Evolutionary conservation across 805 yeast genomes (phyloP).

Genomic region (Ogataea trehaloabstinens): DNA sequence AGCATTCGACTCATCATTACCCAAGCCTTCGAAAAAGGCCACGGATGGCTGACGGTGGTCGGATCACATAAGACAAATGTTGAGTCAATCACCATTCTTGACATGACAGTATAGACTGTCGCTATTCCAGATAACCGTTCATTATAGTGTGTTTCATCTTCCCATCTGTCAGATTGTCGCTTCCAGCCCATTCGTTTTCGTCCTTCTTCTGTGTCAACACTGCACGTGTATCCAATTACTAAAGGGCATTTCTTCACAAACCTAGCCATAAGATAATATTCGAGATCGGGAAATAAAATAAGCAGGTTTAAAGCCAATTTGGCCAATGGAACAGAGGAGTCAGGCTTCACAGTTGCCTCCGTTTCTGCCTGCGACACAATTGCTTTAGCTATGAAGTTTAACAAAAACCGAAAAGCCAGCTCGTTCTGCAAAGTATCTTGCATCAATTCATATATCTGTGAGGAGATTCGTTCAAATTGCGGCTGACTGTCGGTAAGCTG

Average conservation of each 20-base stretch:
- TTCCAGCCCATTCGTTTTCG: constrained; percentile 87
- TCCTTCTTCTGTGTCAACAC: constrained; percentile 79
- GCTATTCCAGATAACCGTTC: constrained; percentile 87
- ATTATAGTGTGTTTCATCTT: constrained; percentile 64
- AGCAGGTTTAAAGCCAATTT: constrained; percentile 57
- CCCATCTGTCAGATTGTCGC: constrained; percentile 51
- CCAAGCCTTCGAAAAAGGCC: constrained; percentile 66
- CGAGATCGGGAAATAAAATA: constrained; percentile 45
- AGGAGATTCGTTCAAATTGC: constrained; percentile 54
- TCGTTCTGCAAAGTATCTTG: constrained; percentile 44
- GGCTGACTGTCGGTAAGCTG: constrained; percentile 72
- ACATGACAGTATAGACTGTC: constrained; percentile 74
- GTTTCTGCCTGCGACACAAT: constrained; percentile 89
- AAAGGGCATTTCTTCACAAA: constrained; percentile 89
- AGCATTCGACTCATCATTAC: constrained; percentile 65
- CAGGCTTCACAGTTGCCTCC: constrained; percentile 78
- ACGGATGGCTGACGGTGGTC: constrained; percentile 42
- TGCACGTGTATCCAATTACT: constrained; percentile 76
- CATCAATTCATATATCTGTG: constrained; percentile 52
- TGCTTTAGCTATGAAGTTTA: constrained; percentile 83
- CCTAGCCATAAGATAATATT: constrained; percentile 66
- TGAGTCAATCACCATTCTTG: constrained; percentile 43
- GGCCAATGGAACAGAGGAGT: constrained; percentile 78
- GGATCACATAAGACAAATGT: constrained; percentile 20
- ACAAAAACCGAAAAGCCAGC: constrained; percentile 65